Base-by-base conservation (phyloP, 345 rosid genomes). In the Aegle marmelos region DNA sequence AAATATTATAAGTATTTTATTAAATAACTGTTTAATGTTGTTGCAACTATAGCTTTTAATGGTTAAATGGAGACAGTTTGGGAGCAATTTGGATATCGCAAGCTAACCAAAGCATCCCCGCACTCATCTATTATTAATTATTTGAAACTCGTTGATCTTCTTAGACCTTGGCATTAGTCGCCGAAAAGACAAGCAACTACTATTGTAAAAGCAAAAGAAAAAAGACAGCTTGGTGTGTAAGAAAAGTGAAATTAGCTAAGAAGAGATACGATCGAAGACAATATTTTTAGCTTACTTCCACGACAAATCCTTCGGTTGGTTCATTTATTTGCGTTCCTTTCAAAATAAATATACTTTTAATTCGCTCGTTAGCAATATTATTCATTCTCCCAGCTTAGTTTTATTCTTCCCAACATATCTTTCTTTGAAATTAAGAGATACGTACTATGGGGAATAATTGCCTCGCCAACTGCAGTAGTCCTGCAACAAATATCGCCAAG, bases 361-460 rank as follows among this genome's bases (percentile, higher is more conserved):
- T 63, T 11, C 19, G 9, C 71, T 59, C 24, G 14, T 14, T 14
- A 48, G 17, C 41, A 6, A 21, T 39, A 57, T 17, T 22, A 4
- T 56, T 21, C 31, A 25, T 13, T 45, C 50, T 11, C 50, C 17
- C 13, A 13, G 50, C 16, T 45, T 45, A 45, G 13, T 45, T 13
- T 13, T 13, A 13, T 45, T 45, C 50, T 45, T 45, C 50, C 17
- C 4, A 45, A 45, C 50, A 45, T 45, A 45, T 63, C 41, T 27
- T 77, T 61, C 63, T 7, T 59, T 64, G 68, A 70, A n/a, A 17
- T 53, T 17, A 31, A 31, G 17, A 65, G 39, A 61, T 25, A 60
- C 9, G 59, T 45, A 45, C 13, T 45, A 83, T 81, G 89, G 90
- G 87, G 50, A 45, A 45, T 62, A 76, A 82, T 67, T 86, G 88